Evolutionary conservation across 108 stramenopile species (phyloP), one percentile per base, ranked within the genome.

Genomic region (Pseudonitzschia multiseries): DNA sequence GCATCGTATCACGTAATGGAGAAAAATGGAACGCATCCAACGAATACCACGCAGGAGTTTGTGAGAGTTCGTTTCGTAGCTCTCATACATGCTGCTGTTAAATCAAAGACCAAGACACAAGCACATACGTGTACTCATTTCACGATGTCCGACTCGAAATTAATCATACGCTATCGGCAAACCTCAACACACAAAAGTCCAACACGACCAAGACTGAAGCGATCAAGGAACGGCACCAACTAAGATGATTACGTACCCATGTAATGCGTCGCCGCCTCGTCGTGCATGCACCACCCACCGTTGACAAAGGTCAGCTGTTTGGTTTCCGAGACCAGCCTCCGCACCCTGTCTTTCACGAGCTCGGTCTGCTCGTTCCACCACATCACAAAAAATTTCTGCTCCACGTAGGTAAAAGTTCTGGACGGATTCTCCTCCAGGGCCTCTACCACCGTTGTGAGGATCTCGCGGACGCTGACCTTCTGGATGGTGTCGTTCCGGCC

Each of bases 211-310:
- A 6, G 6, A 36, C 36, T 6, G 4, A 36, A 36, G 4, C 36
- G 36, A 36, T 6, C 36, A 6, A 36, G 2, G 4, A 6, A 36
- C 36, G 4, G 36, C 2, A 5, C 36, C 4, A 36, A 5, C 36
- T n/a, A n/a, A n/a, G n/a, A n/a, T n/a, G 36, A 36, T 6, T 18
- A 48, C 46, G 9, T 48, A 12, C 91, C 97, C 56, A 94, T 87
- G 76, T 74, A 97, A 77, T 96, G 96, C 20, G 97, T 87, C 0
- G 90, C 75, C 0, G 97, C 95, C 66, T 99, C 98, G 71, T 99
- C 98, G 77, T 98, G 98, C 98, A 99, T 99, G 74, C 90, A 94
- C 97, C 97, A 99, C 51, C 96, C 97, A 29, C 97, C 98, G 74
- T 98, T 98, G 81, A 86, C 83, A 83, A 99, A 98, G 28, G 81